A percentile compares a stretch with the other conserved stretches of the same genome.
Conservation (phyloP, 257 asterid genomes). For the Solanum medicagineum region DNA sequence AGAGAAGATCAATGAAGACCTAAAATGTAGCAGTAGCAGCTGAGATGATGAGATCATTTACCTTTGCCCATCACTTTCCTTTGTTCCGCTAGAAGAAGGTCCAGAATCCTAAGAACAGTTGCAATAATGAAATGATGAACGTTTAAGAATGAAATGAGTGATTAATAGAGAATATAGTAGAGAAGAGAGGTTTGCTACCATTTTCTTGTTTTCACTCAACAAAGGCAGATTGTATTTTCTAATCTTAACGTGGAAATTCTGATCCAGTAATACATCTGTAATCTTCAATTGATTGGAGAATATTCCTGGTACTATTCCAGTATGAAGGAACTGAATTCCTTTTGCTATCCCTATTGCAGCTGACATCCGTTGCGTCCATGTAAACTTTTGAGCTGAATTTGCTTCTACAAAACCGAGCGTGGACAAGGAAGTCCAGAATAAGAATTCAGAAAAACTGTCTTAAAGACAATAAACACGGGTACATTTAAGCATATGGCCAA, state of each 20-base stretch:
- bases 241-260: conserved; percentile 56
- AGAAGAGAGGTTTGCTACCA: conserved; percentile 20
- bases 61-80: conserved; percentile 35
- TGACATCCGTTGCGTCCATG: conserved; percentile 60
- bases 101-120: conserved; percentile 26
- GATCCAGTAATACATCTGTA: conserved; percentile 60
- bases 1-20: background rate
- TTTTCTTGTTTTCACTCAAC: conserved; percentile 29
- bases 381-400: conserved; percentile 25
- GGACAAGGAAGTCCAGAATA: background rate
- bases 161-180: background rate
- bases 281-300: conserved; percentile 53
- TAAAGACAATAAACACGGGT: background rate
- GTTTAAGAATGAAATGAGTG: background rate
- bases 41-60: conserved; percentile 1
- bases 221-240: conserved; percentile 60
- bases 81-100: conserved; percentile 24
- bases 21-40: background rate
- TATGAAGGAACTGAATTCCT: conserved; percentile 80
- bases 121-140: background rate
- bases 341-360: conserved; percentile 63
- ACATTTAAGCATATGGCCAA: background rate
- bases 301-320: conserved; percentile 74
- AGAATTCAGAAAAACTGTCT: background rate
- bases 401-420: conserved; percentile 22